phyloP scores from a whole-genome alignment of 768 basidiomycete genomes.

The Mycena epipterygia region DNA sequence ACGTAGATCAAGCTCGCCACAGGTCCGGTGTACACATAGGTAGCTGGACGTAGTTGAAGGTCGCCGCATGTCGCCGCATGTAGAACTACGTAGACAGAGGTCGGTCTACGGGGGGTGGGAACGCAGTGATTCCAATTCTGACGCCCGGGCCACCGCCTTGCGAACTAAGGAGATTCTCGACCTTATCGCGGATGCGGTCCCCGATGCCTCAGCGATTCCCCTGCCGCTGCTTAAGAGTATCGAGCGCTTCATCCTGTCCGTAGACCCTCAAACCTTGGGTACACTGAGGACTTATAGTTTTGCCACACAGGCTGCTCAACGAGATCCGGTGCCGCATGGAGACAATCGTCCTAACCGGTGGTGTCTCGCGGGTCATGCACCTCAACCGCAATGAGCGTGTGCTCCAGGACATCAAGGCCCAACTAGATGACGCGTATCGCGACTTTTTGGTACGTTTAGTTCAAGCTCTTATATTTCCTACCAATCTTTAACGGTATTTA shows the following conservation, averaged over 20 bases:
- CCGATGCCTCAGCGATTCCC: not conserved
- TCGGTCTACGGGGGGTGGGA: too few relatives aligned
- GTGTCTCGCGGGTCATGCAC: not conserved
- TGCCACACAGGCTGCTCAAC: conserved; percentile 6
- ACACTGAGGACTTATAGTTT: not conserved
- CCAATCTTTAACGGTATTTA: not conserved
- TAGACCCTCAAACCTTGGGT: not conserved
- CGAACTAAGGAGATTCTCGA: not conserved
- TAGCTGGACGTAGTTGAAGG: too few relatives aligned
- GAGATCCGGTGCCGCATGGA: not conserved
- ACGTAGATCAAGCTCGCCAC: too few relatives aligned
- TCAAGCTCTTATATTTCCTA: not conserved
- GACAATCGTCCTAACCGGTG: not conserved
- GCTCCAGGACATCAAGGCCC: not conserved
- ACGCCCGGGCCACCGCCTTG: not conserved
- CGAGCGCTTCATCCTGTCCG: not conserved
- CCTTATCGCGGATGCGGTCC: not conserved
- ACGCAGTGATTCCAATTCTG: not conserved
- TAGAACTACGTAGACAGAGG: too few relatives aligned
- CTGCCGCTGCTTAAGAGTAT: not conserved
- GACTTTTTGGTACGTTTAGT: not conserved
- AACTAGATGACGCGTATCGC: not conserved
- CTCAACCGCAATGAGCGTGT: not conserved
- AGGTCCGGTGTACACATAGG: too few relatives aligned
- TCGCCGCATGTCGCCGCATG: too few relatives aligned